Conservation (phyloP, 345 rosid species). For the Hibiscus tridactylites region DNA sequence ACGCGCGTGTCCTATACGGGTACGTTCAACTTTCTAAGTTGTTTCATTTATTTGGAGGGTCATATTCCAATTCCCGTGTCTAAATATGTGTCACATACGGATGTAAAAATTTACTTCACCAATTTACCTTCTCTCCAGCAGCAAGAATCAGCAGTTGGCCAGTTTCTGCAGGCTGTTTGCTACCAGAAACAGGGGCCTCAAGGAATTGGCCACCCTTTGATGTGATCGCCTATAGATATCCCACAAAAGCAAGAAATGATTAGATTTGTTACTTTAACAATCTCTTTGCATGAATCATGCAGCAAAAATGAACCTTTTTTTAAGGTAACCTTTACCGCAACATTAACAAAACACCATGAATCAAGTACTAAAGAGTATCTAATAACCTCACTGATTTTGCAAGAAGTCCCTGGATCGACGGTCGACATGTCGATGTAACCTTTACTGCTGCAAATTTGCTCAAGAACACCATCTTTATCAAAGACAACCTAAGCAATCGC, state of each 20-base stretch:
- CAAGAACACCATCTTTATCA: constrained; percentile 71
- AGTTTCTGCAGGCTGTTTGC: constrained; percentile 96
- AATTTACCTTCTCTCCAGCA: constrained; percentile 83
- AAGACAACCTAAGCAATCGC: constrained; percentile 64
- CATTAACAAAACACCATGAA: not conserved
- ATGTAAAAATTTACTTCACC: too few relatives aligned
- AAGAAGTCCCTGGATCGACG: constrained; percentile 72
- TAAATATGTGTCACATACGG: not conserved
- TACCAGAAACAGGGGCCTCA: constrained; percentile 96
- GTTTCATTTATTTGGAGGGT: too few relatives aligned
- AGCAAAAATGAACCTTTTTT: not conserved
- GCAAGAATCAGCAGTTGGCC: constrained; percentile 87
- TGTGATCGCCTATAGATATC: constrained; percentile 51
- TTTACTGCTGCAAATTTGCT: constrained; percentile 57
- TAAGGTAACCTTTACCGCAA: not conserved
- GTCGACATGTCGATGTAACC: constrained; percentile 79
- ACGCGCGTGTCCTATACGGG: too few relatives aligned
- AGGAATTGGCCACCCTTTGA: constrained; percentile 74
- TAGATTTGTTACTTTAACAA: not conserved
- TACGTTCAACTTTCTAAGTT: not conserved
- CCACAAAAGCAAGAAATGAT: not conserved
- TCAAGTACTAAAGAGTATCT: not conserved
- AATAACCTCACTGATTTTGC: constrained; percentile 35
- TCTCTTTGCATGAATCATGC: not conserved
- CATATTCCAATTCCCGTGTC: not conserved